Evolutionary conservation across 163 green algal genomes (phyloP).

Genomic region (Chloromonas sp.): DNA sequence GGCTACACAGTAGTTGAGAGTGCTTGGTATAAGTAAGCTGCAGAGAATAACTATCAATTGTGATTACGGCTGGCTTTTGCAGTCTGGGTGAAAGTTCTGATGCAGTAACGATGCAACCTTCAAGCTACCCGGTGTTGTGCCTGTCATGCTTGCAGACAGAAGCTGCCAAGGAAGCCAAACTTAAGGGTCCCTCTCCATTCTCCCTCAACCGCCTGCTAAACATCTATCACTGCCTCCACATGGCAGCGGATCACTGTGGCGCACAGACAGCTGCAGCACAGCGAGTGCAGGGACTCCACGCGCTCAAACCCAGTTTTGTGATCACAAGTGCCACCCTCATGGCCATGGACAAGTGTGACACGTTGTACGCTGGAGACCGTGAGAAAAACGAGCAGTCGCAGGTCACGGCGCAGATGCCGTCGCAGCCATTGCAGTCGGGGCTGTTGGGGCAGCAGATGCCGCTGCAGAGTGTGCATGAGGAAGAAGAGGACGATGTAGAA

Average conservation of each 20-base stretch:
- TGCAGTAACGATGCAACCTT: no score
- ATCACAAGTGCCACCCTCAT: neutral
- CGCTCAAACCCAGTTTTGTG: neutral
- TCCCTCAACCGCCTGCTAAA: constrained; percentile 8
- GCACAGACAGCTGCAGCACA: neutral
- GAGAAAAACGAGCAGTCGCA: neutral
- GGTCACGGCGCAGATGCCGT: neutral
- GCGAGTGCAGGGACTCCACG: neutral
- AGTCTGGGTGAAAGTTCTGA: no score
- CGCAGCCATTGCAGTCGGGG: neutral
- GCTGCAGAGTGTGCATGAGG: neutral
- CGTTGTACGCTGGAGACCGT: neutral
- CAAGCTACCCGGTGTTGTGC: neutral
- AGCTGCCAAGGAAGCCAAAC: constrained; percentile 5
- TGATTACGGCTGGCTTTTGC: no score
- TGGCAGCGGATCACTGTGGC: neutral
- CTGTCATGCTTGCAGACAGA: neutral
- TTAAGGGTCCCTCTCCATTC: constrained; percentile 3
- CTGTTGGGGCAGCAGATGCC: neutral
- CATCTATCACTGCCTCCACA: neutral
- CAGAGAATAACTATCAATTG: no score
- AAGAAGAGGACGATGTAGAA: neutral
- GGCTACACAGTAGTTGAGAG: no score
- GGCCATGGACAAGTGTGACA: no score
- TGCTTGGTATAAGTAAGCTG: no score